These are phyloP conservation scores for Apostasia ramifera DNA, from an alignment of 106 monocot genomes.

Conservation along the genomic window DNA sequence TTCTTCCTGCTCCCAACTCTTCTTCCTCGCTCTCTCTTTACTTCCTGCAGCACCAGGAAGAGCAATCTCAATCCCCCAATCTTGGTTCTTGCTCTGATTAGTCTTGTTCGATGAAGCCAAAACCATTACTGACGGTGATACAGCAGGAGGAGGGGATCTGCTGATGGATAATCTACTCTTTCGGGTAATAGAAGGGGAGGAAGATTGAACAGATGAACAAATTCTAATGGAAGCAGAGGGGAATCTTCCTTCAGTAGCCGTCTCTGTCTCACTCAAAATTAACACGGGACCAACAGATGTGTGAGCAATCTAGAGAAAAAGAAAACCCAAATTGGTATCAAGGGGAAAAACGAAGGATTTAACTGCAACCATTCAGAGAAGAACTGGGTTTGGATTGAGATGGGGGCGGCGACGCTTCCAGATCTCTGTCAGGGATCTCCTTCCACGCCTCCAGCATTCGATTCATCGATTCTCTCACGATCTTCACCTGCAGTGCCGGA, in stretches of 20 bases:
- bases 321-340: not conserved
- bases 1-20: not conserved
- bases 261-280: conserved; percentile 20
- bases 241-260: conserved; percentile 17
- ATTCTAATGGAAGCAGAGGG: conserved; percentile 13
- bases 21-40: conserved; percentile 4
- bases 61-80: conserved; percentile 55
- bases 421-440: conserved; percentile 43
- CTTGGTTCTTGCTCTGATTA: conserved; percentile 20
- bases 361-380: conserved; percentile 31
- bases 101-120: conserved; percentile 25
- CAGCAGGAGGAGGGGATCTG: conserved; percentile 54
- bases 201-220: conserved; percentile 25
- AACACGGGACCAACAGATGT: not conserved
- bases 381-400: conserved; percentile 12
- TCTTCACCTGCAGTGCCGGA: conserved; percentile 66
- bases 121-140: conserved; percentile 24
- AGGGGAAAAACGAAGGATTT: not conserved
- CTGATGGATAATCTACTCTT: conserved; percentile 36
- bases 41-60: conserved; percentile 17
- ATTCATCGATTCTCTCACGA: conserved; percentile 83
- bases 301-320: not conserved
- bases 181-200: conserved; percentile 23
- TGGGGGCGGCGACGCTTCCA: not conserved
- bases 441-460: conserved; percentile 87